These are phyloP conservation scores for Fusarium sp. DNA, from an alignment of 2,329 filamentous ascomycete genomes.

Conservation along the genomic window DNA sequence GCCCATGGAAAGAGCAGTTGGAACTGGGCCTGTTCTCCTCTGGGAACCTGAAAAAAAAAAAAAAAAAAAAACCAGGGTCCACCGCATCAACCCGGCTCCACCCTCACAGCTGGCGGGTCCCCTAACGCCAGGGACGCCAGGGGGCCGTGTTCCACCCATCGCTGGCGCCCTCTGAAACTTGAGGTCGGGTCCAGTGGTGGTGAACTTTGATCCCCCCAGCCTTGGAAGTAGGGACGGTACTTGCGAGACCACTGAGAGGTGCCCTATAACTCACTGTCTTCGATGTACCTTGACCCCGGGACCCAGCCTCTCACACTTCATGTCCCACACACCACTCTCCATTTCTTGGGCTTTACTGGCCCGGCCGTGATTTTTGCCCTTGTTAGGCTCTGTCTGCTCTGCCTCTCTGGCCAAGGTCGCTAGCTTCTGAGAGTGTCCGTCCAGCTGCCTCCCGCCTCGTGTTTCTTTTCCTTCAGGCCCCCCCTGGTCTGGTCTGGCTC, in stretches of 20 bases:
- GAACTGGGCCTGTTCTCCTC: not conserved
- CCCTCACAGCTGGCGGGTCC: constrained; percentile 17
- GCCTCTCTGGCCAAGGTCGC: constrained; percentile 3
- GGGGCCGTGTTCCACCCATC: constrained; percentile 25
- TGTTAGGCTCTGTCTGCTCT: constrained; percentile 16
- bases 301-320: constrained; percentile 7
- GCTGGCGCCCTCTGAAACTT: constrained; percentile 41
- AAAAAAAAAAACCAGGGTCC: constrained; percentile 7
- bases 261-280: not conserved
- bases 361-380: not conserved
- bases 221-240: not conserved
- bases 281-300: constrained; percentile 14
- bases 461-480: constrained; percentile 13
- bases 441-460: constrained; percentile 24
- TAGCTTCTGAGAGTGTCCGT: not conserved
- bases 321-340: constrained; percentile 1
- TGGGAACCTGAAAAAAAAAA: not conserved
- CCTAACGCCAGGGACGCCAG: constrained; percentile 35
- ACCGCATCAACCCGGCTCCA: constrained; percentile 4
- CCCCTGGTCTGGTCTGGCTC: constrained; percentile 35
- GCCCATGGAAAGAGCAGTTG: not conserved
- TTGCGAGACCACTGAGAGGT: not conserved
- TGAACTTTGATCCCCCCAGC: constrained; percentile 22
- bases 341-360: not conserved
- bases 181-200: not conserved